Conservation (phyloP, 495 filamentous ascomycete species). For the Choiromyces venosus region DNA sequence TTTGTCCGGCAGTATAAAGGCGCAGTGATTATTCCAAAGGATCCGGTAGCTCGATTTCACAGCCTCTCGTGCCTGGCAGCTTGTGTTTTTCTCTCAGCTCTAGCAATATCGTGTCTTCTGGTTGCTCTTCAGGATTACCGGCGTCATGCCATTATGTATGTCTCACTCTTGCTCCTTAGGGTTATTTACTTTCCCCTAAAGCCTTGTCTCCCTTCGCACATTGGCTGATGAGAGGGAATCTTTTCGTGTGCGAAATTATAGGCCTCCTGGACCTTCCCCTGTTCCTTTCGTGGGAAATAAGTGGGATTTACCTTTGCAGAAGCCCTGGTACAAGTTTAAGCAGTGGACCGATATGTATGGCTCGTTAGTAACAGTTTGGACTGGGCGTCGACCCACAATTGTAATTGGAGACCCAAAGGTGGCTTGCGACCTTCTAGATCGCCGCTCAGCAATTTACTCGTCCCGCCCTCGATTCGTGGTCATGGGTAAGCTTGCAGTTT, state of each 20-base stretch:
- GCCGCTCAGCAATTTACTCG: constrained; percentile 51
- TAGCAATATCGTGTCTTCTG: constrained; percentile 27
- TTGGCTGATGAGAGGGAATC: constrained; percentile 6
- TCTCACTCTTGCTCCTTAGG: constrained; percentile 14
- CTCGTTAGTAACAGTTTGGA: constrained; percentile 55
- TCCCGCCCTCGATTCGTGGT: constrained; percentile 54
- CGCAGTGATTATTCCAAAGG: constrained; percentile 30
- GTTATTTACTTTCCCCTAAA: constrained; percentile 3
- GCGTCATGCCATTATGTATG: constrained; percentile 38
- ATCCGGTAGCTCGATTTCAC: constrained; percentile 24
- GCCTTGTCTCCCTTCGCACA: constrained; percentile 1
- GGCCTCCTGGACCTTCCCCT: constrained; percentile 54
- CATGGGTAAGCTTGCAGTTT: constrained; percentile 52
- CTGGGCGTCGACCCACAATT: constrained; percentile 58
- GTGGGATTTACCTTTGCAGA: constrained; percentile 49
- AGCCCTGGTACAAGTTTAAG: constrained; percentile 58
- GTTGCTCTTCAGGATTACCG: constrained; percentile 36
- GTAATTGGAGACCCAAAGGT: constrained; percentile 59
- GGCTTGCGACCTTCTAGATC: constrained; percentile 56
- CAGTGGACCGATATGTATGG: constrained; percentile 48
- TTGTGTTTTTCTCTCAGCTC: constrained; percentile 26
- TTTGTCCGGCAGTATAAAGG: constrained; percentile 25
- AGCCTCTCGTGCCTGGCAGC: constrained; percentile 31
- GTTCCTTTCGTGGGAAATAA: constrained; percentile 56
- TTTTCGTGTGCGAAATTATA: constrained; percentile 21